These are phyloP conservation scores for Trichosporon sp. DNA, from an alignment of 1,284 basidiomycete genomes.

Conservation along the genomic window DNA sequence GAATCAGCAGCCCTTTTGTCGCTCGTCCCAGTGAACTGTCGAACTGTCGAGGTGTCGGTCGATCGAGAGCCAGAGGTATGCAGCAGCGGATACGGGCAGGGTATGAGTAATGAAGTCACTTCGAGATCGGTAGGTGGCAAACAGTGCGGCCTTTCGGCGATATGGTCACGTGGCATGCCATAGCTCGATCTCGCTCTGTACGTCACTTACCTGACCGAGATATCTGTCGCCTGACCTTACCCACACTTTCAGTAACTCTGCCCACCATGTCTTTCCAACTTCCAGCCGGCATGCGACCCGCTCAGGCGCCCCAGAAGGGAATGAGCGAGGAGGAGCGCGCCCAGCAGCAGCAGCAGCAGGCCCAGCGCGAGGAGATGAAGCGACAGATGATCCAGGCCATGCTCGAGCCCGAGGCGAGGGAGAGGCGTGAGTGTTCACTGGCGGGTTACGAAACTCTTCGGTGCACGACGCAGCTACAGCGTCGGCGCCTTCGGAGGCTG, in stretches of 20 bases:
- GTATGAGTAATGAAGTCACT: background rate
- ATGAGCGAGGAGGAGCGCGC: constrained; percentile 35
- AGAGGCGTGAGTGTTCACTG: constrained; percentile 67
- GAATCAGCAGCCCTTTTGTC: constrained; percentile 9
- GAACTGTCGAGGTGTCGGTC: background rate
- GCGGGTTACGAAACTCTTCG: no score
- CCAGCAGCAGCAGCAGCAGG: constrained; percentile 44
- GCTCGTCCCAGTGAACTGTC: background rate
- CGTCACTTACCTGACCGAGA: background rate
- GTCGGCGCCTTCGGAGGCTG: no score
- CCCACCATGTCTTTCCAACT: constrained; percentile 50
- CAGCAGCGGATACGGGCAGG: background rate
- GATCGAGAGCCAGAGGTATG: background rate
- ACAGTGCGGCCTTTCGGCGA: constrained; percentile 2
- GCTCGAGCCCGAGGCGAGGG: constrained; percentile 78
- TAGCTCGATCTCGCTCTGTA: background rate
- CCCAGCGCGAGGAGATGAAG: constrained; percentile 60
- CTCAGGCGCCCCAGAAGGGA: constrained; percentile 19
- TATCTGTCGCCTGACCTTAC: background rate
- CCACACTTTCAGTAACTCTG: background rate
- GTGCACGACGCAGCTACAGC: no score
- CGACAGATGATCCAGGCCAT: constrained; percentile 74
- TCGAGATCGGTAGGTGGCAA: background rate
- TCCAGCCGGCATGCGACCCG: constrained; percentile 42
- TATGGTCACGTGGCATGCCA: background rate